Evolutionary conservation across 345 rosid genomes (phyloP).

Genomic region (Syzygium aqueum): DNA sequence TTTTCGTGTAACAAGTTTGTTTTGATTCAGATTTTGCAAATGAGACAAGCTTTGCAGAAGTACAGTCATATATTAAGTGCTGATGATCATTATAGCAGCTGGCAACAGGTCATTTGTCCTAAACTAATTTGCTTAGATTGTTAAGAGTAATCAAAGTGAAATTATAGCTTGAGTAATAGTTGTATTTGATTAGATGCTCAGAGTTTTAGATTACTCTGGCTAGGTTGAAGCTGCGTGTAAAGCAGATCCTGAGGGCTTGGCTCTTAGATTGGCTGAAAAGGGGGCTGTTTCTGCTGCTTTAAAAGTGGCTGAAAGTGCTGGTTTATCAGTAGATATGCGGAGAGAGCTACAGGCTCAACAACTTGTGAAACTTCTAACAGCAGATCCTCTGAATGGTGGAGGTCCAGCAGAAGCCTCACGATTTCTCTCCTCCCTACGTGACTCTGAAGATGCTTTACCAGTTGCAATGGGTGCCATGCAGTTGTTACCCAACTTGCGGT

Average conservation of each 20-base stretch:
- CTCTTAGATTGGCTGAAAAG: conserved; percentile 91
- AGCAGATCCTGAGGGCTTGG: conserved; percentile 94
- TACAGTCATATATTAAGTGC: conserved; percentile 82
- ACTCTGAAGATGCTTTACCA: conserved; percentile 87
- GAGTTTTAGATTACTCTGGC: not conserved
- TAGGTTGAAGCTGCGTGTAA: conserved; percentile 89
- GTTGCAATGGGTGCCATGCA: conserved; percentile 99
- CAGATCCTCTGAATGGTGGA: conserved; percentile 96
- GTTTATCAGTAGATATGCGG: conserved; percentile 72
- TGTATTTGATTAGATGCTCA: not conserved
- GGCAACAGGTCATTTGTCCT: conserved; percentile 79
- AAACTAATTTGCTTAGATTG: not conserved
- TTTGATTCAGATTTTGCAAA: conserved; percentile 51
- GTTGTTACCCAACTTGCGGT: conserved; percentile 82
- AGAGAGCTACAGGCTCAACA: conserved; percentile 95
- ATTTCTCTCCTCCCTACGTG: conserved; percentile 80
- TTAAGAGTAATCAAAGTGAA: not conserved
- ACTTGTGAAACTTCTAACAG: conserved; percentile 94
- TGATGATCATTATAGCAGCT: conserved; percentile 82
- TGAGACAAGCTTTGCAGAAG: conserved; percentile 80
- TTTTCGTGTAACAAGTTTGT: not conserved
- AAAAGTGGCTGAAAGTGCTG: conserved; percentile 96
- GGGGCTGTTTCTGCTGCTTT: conserved; percentile 98
- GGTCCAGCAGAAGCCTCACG: conserved; percentile 99
- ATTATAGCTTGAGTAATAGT: not conserved